phyloP scores from a whole-genome alignment of 2,329 filamentous ascomycete genomes.

The Botrytis sinoallii region DNA sequence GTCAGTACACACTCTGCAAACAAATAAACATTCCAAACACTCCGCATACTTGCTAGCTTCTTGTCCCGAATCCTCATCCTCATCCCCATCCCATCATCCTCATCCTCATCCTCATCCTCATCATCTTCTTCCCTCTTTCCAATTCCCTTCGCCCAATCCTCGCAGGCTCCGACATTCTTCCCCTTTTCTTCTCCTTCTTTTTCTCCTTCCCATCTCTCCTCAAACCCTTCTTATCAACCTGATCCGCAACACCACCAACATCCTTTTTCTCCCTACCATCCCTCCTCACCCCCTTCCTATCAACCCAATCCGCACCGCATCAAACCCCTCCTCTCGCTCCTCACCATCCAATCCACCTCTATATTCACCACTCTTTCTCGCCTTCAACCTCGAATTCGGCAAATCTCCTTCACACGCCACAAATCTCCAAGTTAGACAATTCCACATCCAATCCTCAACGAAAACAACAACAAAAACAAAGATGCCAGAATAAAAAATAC shows the following conservation, averaged over 20 bases:
- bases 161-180: conserved; percentile 27
- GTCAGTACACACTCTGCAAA: not conserved
- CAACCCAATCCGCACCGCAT: not conserved
- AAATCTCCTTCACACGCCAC: not conserved
- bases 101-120: conserved; percentile 22
- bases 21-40: not conserved
- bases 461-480: no score
- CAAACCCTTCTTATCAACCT: not conserved
- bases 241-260: not conserved
- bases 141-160: not conserved
- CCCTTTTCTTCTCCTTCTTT: conserved; percentile 26
- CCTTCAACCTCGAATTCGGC: not conserved
- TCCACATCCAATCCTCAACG: no score
- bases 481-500: not conserved
- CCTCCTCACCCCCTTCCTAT: not conserved
- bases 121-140: not conserved
- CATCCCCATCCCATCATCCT: conserved; percentile 31
- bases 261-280: conserved; percentile 4
- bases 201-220: not conserved
- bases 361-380: not conserved
- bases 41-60: conserved; percentile 32
- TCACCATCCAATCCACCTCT: not conserved
- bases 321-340: not conserved
- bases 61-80: conserved; percentile 32
- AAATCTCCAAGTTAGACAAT: not conserved